phyloP scores from a whole-genome alignment of 164 flowering plant genomes.

The Dillenia suffruticosa region DNA sequence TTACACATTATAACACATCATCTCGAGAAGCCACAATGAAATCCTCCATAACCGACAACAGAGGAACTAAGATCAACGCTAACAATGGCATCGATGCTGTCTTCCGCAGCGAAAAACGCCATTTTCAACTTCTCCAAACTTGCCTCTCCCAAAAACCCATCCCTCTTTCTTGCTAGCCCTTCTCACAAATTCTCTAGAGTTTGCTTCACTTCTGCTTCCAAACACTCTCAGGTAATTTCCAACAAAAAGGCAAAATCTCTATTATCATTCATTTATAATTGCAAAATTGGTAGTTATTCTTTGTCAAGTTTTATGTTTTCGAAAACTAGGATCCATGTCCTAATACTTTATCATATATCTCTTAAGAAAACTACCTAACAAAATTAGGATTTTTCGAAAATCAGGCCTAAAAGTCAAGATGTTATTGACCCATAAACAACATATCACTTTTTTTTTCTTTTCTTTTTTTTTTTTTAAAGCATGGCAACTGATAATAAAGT shows the following conservation, averaged over 20 bases:
- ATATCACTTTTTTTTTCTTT: background rate
- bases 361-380: too few relatives aligned
- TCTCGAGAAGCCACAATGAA: background rate
- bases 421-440: too few relatives aligned
- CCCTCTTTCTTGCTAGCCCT: constrained; percentile 8
- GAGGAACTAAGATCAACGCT: background rate
- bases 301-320: too few relatives aligned
- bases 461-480: background rate
- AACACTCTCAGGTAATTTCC: constrained; percentile 20
- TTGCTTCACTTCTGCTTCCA: constrained; percentile 44
- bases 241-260: background rate
- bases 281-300: too few relatives aligned
- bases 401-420: too few relatives aligned
- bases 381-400: too few relatives aligned
- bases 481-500: too few relatives aligned
- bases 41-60: background rate
- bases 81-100: constrained; percentile 33
- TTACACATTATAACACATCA: too few relatives aligned
- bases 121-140: constrained; percentile 26
- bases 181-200: constrained; percentile 38
- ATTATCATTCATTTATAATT: too few relatives aligned
- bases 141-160: constrained; percentile 23
- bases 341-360: too few relatives aligned
- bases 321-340: too few relatives aligned
- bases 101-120: constrained; percentile 17